A percentile compares a stretch with the other conserved stretches of the same genome.
Evolutionary conservation across 1,284 basidiomycete species (phyloP).

Genomic region (Dichomitus squalens): DNA sequence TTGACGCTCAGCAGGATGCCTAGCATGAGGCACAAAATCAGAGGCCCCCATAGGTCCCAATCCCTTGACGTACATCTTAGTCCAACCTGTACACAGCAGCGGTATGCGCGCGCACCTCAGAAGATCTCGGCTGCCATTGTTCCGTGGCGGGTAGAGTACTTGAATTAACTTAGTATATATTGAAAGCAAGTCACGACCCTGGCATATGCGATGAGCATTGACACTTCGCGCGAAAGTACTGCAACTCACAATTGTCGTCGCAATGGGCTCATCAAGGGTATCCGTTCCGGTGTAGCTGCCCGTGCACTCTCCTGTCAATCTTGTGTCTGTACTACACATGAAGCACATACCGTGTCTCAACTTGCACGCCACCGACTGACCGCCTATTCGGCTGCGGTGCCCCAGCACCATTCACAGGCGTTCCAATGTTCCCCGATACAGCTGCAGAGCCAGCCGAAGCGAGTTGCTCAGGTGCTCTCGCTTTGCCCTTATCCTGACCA

Average conservation of each 20-base stretch:
- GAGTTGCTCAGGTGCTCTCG: conserved; percentile 60
- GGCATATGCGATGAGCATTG: background rate
- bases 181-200: conserved; percentile 86
- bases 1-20: conserved; percentile 90
- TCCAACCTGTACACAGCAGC: background rate
- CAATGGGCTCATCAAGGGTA: conserved; percentile 91
- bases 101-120: conserved; percentile 52
- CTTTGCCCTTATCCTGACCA: conserved; percentile 65
- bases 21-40: conserved; percentile 82
- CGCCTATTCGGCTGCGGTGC: conserved; percentile 51
- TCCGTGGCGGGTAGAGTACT: conserved; percentile 85
- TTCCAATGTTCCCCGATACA: conserved; percentile 76
- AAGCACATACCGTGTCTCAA: conserved; percentile 77
- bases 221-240: background rate
- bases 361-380: conserved; percentile 79
- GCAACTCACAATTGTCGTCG: conserved; percentile 80
- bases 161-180: conserved; percentile 92
- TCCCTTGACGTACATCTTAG: conserved; percentile 54
- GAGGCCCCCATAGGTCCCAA: conserved; percentile 96
- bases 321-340: background rate
- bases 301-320: background rate
- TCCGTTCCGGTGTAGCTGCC: conserved; percentile 76
- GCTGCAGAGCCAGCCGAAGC: conserved; percentile 41
- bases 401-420: conserved; percentile 40
- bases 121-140: conserved; percentile 75